Evolutionary conservation across 2,329 filamentous ascomycete genomes (phyloP).

Genomic region (Hypoxylon sp.): DNA sequence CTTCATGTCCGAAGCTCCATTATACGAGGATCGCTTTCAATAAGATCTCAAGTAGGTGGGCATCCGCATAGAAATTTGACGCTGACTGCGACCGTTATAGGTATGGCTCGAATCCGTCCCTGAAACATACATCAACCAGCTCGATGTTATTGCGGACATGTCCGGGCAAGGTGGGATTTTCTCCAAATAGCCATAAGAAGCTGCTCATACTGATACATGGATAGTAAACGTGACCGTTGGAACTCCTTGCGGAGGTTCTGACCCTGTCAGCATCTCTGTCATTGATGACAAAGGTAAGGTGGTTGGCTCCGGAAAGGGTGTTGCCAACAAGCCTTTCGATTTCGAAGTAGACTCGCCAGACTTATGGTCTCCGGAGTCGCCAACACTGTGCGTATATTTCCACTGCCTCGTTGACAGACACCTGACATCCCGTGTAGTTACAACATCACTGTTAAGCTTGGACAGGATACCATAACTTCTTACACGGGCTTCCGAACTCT

Average conservation of each 20-base stretch:
- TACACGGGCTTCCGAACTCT: slow-evolving; percentile 79
- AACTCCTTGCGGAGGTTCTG: slow-evolving; percentile 57
- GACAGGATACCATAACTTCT: slow-evolving; percentile 68
- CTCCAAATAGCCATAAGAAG: background rate
- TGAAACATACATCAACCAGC: slow-evolving; percentile 65
- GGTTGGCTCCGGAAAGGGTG: slow-evolving; percentile 60
- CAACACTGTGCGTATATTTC: slow-evolving; percentile 65
- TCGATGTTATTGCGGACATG: slow-evolving; percentile 71
- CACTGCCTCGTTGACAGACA: background rate
- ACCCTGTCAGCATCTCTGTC: slow-evolving; percentile 55
- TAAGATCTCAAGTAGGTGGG: too few species aligned
- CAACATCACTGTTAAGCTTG: slow-evolving; percentile 69
- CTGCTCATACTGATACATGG: slow-evolving; percentile 5
- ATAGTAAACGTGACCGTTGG: slow-evolving; percentile 69
- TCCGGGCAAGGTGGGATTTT: slow-evolving; percentile 65
- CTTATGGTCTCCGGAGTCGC: slow-evolving; percentile 75
- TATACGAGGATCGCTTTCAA: background rate
- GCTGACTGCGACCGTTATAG: slow-evolving; percentile 49
- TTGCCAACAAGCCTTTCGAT: slow-evolving; percentile 64
- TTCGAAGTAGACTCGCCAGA: slow-evolving; percentile 67
- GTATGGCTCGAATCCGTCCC: slow-evolving; percentile 79
- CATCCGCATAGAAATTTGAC: background rate
- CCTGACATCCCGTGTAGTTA: slow-evolving; percentile 53
- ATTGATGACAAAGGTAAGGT: slow-evolving; percentile 55
- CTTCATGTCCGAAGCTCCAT: background rate